Base-by-base conservation (phyloP, 2,329 filamentous ascomycete genomes). In the Colletotrichum navitas region DNA sequence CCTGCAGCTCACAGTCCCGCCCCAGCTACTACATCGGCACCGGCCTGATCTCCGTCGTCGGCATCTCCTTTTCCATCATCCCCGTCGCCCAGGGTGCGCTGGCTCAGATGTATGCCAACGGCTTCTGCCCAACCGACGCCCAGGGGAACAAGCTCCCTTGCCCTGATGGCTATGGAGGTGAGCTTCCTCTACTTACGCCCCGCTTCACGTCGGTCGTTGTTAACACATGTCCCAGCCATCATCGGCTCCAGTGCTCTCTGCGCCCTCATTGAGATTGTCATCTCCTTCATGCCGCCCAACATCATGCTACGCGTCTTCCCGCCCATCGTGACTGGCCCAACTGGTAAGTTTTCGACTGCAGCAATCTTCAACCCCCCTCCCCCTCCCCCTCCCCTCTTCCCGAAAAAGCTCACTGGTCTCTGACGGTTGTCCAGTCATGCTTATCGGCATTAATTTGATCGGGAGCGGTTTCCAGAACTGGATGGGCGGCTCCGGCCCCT, bases 1-100 rank as follows among this genome's bases (percentile, higher is more conserved):
- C n/a, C 29, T 52, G 18, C 16, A 43, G 51, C 68, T 71, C 47
- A 71, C 59, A 68, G 14, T 32, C 54, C 12, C 55, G 5, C 14
- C 12, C 12, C 47, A 92, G 90, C 3, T 94, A 94, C 79, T 93
- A 90, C 74, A 82, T 94, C 71, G 93, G 94, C 14, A 96, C 94
- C 0, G 94, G 94, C 2, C 82, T 96, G 32, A 90, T 96, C 69
- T 94, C 92, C 0, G 94, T 94, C 4, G 92, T 94, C 4, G 93
- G 92, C 21, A 92, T 94, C 21, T 93, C 92, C 0, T 95, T 95
- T 78, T 87, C 92, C 56, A 91, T 93, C 72, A 93, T 95, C 72
- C 89, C 92, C 4, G 89, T 94, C 34, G 92, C 93, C 1, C 88
- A 87, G 41, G 92, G 93, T 58, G 92, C 90, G 5, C 88, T 96